Conservation (phyloP, 1,284 basidiomycete species). For the Melampsora americana region DNA sequence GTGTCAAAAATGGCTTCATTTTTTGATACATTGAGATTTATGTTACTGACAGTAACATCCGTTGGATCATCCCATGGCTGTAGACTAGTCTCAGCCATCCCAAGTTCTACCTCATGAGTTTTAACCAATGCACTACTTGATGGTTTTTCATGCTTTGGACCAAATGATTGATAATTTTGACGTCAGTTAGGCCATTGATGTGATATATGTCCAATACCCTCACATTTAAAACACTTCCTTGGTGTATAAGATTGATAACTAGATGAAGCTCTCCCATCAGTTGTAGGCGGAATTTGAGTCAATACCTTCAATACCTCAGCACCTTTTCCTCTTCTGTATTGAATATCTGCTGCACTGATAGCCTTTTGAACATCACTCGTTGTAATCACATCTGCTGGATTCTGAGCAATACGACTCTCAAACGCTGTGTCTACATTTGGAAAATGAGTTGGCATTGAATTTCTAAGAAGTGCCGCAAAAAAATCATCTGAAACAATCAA, state of each 20-base stretch:
- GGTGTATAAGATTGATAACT: no score
- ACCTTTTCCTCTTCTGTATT: not conserved
- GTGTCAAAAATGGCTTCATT: not conserved
- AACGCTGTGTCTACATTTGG: not conserved
- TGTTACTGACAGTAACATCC: not conserved
- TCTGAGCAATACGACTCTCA: not conserved
- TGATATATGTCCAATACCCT: no score
- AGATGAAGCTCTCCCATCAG: not conserved
- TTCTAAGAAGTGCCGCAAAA: not conserved
- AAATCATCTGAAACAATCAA: not conserved
- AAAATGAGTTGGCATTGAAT: not conserved
- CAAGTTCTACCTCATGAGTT: not conserved
- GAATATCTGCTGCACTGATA: not conserved
- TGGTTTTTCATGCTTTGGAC: not conserved
- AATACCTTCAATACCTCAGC: not conserved
- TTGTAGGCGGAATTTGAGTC: not conserved
- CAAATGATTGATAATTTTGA: no score
- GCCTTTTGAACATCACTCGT: not conserved
- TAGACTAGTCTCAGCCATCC: not conserved
- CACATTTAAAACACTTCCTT: no score
- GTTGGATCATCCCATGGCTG: not conserved
- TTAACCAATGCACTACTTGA: not conserved
- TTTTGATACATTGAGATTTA: not conserved
- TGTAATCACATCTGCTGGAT: not conserved
- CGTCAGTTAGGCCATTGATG: no score